Conservation (phyloP, 148 eudicot species). For the Silene uniflora region DNA sequence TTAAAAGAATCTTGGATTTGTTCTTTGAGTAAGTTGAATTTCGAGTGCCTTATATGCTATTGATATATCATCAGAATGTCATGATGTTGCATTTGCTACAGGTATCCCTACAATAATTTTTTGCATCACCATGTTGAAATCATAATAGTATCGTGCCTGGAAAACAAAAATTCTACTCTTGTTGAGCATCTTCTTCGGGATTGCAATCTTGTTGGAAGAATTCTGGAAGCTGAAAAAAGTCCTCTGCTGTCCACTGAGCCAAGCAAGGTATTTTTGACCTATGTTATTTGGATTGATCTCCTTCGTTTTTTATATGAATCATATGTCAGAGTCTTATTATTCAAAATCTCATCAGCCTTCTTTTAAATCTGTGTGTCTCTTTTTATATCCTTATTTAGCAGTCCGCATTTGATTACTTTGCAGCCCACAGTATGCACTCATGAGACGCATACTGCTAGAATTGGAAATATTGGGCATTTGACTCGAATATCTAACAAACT, state of each 20-base stretch:
- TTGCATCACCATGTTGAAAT: conserved; percentile 86
- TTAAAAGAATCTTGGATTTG: conserved; percentile 65
- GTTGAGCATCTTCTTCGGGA: conserved; percentile 77
- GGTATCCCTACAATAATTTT: conserved; percentile 96
- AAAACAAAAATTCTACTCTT: conserved; percentile 67
- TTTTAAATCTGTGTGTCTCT: neutral
- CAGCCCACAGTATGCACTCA: conserved; percentile 75
- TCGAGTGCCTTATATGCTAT: neutral
- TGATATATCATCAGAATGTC: neutral
- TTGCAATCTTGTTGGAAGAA: conserved; percentile 75
- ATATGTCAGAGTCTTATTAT: neutral
- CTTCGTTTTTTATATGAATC: neutral
- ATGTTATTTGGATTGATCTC: conserved; percentile 5
- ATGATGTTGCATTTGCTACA: conserved; percentile 28
- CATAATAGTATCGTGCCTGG: conserved; percentile 71
- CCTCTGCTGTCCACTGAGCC: conserved; percentile 47
- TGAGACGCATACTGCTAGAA: conserved; percentile 67
- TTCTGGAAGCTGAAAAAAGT: conserved; percentile 79
- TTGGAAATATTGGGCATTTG: conserved; percentile 86
- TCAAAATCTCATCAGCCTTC: neutral
- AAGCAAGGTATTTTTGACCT: conserved; percentile 48
- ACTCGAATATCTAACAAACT: conserved; percentile 93
- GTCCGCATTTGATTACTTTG: conserved; percentile 18
- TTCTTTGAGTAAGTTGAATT: conserved; percentile 69
- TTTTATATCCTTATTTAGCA: neutral